Evolutionary conservation across 176 grass and related monocot species (phyloP).

Genomic region (Oryza glaberrima): DNA sequence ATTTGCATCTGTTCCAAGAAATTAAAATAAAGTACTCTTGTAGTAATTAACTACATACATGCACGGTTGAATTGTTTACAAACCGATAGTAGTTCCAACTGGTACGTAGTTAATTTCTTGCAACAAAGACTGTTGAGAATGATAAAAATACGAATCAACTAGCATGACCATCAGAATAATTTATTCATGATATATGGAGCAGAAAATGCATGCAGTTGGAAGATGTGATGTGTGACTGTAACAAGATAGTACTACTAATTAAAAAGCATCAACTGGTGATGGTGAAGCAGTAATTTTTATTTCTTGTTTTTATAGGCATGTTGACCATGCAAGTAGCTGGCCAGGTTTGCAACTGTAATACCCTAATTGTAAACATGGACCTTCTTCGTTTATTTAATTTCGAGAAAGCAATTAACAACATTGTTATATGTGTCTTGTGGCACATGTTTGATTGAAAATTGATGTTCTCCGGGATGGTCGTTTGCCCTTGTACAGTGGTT

Average conservation of each 20-base stretch:
- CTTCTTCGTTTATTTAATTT: neutral
- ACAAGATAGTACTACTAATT: neutral
- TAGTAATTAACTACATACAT: no score
- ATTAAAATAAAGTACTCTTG: no score
- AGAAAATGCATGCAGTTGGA: neutral
- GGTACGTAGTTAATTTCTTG: neutral
- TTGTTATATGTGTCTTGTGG: neutral
- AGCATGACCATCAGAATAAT: neutral
- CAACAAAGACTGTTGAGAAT: neutral
- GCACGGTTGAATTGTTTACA: no score
- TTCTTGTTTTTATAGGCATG: neutral
- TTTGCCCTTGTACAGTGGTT: no score
- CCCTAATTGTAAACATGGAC: neutral
- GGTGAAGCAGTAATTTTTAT: neutral
- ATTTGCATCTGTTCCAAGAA: no score
- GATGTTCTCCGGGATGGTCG: no score
- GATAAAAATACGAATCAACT: neutral
- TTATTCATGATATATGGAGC: neutral
- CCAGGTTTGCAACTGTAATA: neutral
- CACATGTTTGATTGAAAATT: neutral
- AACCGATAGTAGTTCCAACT: neutral
- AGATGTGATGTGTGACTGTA: neutral
- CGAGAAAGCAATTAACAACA: neutral
- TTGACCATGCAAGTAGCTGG: neutral
- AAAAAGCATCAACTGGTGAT: neutral